These are phyloP conservation scores for Kodamaea nitidulidarum DNA, from an alignment of 805 yeast species.

Conservation along the genomic window DNA sequence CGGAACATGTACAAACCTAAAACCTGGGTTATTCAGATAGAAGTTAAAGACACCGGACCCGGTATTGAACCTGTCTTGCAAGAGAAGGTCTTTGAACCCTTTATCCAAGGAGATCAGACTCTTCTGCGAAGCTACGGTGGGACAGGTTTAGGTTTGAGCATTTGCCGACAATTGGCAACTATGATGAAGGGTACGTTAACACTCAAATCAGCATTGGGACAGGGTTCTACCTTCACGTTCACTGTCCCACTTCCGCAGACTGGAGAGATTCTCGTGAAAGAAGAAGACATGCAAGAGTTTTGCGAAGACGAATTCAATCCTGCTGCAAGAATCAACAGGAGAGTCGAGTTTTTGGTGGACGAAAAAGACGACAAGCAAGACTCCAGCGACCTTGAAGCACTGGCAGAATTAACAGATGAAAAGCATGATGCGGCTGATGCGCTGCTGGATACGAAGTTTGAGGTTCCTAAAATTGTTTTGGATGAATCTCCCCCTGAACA, in stretches of 20 bases:
- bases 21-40: conserved; percentile 60
- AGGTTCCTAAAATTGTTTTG: conserved; percentile 4
- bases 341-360: conserved; percentile 35
- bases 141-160: conserved; percentile 86
- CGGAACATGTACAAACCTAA: conserved; percentile 36
- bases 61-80: conserved; percentile 85
- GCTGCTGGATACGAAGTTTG: not conserved
- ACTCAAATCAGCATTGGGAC: conserved; percentile 68
- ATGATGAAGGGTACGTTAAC: conserved; percentile 88
- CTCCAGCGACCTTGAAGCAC: not conserved
- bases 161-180: conserved; percentile 84
- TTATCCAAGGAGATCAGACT: conserved; percentile 96
- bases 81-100: conserved; percentile 87
- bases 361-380: conserved; percentile 1
- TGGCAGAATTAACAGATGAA: conserved; percentile 1
- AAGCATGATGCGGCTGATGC: not conserved
- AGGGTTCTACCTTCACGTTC: conserved; percentile 81
- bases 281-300: conserved; percentile 35
- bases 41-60: conserved; percentile 88
- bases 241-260: conserved; percentile 71
- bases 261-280: conserved; percentile 46
- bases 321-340: conserved; percentile 47
- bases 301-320: conserved; percentile 69
- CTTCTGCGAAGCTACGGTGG: conserved; percentile 90
- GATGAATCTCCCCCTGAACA: not conserved